Evolutionary conservation across 1,284 basidiomycete genomes (phyloP), one percentile per base, ranked within the genome.

Genomic region (Melampsora larici-populina): DNA sequence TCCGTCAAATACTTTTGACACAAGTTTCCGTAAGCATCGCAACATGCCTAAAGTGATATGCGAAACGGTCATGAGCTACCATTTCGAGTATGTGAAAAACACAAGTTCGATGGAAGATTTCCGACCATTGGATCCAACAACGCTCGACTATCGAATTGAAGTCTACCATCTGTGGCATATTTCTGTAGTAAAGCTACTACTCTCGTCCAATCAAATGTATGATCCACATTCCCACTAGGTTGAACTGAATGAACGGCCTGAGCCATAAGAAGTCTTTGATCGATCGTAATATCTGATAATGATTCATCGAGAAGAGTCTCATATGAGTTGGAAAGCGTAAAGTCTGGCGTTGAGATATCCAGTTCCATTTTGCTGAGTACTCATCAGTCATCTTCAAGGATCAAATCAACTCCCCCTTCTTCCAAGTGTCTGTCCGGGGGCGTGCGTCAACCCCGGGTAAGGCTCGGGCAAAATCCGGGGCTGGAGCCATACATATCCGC

Each of bases 121-220:
- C 55, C 7, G 21, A 58, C 55, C 55, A n/a, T 29, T 58, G 55
- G 55, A 58, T 58, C 55, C 55, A 58, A 7, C n/a, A 58, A 8
- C 55, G 26, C 26, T 29, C n/a, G 55, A 29, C 26, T 58, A n/a
- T 24, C 26, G 7, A 58, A n/a, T 58, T 58, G n/a, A n/a, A 24
- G 3, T 58, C 26, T 29, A 29, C 55, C 8, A 24, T 58, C 55
- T 8, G 55, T 5, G 3, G 55, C 55, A 58, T 58, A 58, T 29
- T 58, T 58, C 7, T 29, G 55, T 29, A 58, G 15, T 29, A 58
- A n/a, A 58, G 21, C 55, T 58, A 58, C 55, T 17, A 58, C 55
- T 58, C 55, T 58, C 21, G n/a, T 29, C 55, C 55, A 58, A 58
- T 58, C 55, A 29, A 58, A 29, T 58, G 55, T 17, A 58, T 58